These are phyloP conservation scores for Ceratocystis papillata DNA, from an alignment of 2,329 filamentous ascomycete genomes.

Conservation along the genomic window DNA sequence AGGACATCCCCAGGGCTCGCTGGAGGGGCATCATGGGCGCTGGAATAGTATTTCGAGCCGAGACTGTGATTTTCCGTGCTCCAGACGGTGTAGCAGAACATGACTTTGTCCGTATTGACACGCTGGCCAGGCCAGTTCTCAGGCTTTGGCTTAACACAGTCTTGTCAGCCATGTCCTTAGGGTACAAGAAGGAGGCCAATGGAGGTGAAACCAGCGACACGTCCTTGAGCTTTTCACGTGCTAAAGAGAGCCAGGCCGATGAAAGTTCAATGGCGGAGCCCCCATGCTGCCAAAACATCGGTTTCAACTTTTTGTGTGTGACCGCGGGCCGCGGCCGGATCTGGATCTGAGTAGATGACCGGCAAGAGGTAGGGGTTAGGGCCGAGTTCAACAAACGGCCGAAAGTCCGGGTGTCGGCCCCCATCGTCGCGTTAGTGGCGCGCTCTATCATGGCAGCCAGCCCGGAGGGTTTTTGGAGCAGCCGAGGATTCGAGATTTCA, in stretches of 20 bases:
- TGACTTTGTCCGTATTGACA: slow-evolving; percentile 6
- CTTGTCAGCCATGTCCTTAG: slow-evolving; percentile 1
- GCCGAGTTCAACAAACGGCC: slow-evolving; percentile 21
- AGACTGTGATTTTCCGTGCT: slow-evolving; percentile 14
- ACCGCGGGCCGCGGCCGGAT: slow-evolving; percentile 2
- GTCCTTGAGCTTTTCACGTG: slow-evolving; percentile 10
- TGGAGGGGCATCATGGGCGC: background rate
- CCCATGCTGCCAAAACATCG: slow-evolving; percentile 24
- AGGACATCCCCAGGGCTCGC: slow-evolving; percentile 9
- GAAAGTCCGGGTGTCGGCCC: slow-evolving; percentile 15
- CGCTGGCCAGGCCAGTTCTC: background rate
- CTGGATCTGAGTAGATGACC: slow-evolving; percentile 11
- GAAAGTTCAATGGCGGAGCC: slow-evolving; percentile 21
- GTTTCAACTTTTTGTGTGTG: slow-evolving; percentile 19
- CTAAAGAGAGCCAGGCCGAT: slow-evolving; percentile 21
- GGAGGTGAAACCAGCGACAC: background rate
- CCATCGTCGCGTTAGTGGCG: slow-evolving; percentile 11
- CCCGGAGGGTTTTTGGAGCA: background rate
- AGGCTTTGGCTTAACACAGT: background rate
- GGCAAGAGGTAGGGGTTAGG: slow-evolving; percentile 12
- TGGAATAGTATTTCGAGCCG: slow-evolving; percentile 12
- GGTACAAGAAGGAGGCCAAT: slow-evolving; percentile 13
- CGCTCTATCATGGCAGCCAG: slow-evolving; percentile 25
- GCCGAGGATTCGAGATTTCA: background rate
- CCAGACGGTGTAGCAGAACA: background rate